Evolutionary conservation across 208 protist genomes (phyloP).

Genomic region (Naegleria gruberi): DNA sequence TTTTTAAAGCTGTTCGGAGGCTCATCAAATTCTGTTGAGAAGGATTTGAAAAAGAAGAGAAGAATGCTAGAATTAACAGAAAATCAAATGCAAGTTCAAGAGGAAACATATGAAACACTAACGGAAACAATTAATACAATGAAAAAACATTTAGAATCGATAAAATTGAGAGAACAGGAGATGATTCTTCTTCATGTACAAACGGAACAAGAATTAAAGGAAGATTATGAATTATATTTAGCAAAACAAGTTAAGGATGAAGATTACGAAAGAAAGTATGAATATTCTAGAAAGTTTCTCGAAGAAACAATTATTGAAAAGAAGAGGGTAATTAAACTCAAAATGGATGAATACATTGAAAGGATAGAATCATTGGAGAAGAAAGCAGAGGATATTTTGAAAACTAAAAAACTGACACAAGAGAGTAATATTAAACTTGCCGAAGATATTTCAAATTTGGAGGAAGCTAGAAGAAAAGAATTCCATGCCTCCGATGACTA

Average conservation of each 20-base stretch:
- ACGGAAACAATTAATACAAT: background rate
- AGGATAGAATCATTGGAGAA: background rate
- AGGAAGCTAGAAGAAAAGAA: background rate
- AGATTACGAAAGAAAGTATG: constrained; percentile 5
- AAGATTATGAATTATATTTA: background rate
- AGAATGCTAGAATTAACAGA: background rate
- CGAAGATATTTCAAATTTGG: background rate
- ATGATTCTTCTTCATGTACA: background rate
- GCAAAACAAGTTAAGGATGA: background rate
- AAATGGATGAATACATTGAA: background rate
- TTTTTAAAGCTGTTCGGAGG: background rate
- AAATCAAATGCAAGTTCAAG: background rate
- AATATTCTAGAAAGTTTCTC: background rate
- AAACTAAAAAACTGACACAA: background rate
- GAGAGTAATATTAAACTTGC: background rate
- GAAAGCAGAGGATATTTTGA: background rate
- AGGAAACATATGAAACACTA: constrained; percentile 1
- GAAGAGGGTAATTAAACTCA: background rate
- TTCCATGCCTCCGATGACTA: background rate
- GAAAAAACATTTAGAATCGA: background rate
- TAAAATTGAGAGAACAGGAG: background rate
- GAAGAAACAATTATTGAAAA: background rate
- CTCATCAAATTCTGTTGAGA: background rate
- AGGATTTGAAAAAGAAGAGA: background rate
- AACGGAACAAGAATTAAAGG: background rate